These are phyloP conservation scores for Mycena floridula DNA, from an alignment of 768 basidiomycete species.

Conservation along the genomic window DNA sequence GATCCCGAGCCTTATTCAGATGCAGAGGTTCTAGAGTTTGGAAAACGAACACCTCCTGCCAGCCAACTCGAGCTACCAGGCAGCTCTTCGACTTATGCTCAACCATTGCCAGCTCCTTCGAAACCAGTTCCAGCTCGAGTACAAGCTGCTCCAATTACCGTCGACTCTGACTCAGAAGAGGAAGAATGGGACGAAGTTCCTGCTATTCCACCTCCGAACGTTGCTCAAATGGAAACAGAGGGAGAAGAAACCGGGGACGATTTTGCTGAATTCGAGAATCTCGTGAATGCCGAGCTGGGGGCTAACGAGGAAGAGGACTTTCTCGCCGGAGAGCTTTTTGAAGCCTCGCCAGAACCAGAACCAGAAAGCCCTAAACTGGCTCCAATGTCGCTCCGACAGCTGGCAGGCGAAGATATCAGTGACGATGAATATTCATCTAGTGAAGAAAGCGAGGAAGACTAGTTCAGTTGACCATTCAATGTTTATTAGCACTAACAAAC, in stretches of 20 bases:
- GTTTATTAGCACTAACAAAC: no score
- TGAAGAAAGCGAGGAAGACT: slow-evolving; percentile 51
- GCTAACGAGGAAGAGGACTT: slow-evolving; percentile 30
- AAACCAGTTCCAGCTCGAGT: slow-evolving; percentile 8
- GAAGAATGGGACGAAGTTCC: slow-evolving; percentile 49
- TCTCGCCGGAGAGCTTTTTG: slow-evolving; percentile 25
- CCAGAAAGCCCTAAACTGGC: slow-evolving; percentile 15
- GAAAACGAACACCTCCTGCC: slow-evolving; percentile 8
- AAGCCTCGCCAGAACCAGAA: slow-evolving; percentile 29
- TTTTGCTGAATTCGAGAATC: slow-evolving; percentile 29
- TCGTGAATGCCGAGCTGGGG: slow-evolving; percentile 30
- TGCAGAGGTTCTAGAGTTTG: slow-evolving; percentile 45
- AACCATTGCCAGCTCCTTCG: slow-evolving; percentile 15
- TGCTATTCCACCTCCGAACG: slow-evolving; percentile 5
- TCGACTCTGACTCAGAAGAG: slow-evolving; percentile 37
- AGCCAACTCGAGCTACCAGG: slow-evolving; percentile 10
- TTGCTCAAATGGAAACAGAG: slow-evolving; percentile 4
- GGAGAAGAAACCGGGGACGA: slow-evolving; percentile 21
- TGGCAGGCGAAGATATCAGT: slow-evolving; percentile 33
- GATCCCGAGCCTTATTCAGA: slow-evolving; percentile 19
- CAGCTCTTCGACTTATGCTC: slow-evolving; percentile 8
- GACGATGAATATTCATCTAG: slow-evolving; percentile 50
- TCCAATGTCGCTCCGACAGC: slow-evolving; percentile 46
- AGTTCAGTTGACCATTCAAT: slow-evolving; percentile 1
- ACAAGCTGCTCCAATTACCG: slow-evolving; percentile 25